Evolutionary conservation across 371 early-diverging fungal species (phyloP).

Genomic region (Syncephalastrum racemosum): DNA sequence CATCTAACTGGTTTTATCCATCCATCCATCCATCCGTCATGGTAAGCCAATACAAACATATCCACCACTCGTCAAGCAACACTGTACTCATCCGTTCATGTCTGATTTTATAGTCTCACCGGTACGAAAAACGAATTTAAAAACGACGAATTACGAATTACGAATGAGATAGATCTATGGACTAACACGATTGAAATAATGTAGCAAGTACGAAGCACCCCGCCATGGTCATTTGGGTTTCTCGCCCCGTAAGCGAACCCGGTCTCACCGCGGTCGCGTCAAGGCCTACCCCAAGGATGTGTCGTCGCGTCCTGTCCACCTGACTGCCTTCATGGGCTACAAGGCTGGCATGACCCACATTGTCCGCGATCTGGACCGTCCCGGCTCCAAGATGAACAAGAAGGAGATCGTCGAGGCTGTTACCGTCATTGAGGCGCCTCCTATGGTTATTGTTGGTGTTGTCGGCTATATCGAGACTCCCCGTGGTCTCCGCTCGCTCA

Average conservation of each 20-base stretch:
- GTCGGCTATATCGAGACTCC: slow-evolving; percentile 99
- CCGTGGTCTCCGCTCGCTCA: slow-evolving; percentile 95
- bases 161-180: too few relatives aligned
- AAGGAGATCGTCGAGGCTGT: slow-evolving; percentile 99
- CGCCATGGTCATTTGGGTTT: slow-evolving; percentile 99
- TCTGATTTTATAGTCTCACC: too few relatives aligned
- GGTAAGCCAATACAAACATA: too few relatives aligned
- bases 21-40: too few relatives aligned
- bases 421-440: slow-evolving; percentile 98
- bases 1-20: too few relatives aligned
- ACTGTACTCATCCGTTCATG: too few relatives aligned
- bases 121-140: too few relatives aligned
- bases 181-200: too few relatives aligned
- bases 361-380: slow-evolving; percentile 97
- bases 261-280: slow-evolving; percentile 93
- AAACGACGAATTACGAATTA: too few relatives aligned
- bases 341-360: slow-evolving; percentile 99
- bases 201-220: slow-evolving; percentile 60
- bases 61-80: too few relatives aligned
- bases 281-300: slow-evolving; percentile 99
- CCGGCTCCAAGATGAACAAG: slow-evolving; percentile 99
- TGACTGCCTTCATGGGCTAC: slow-evolving; percentile 99
- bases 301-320: slow-evolving; percentile 92
- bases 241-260: slow-evolving; percentile 98
- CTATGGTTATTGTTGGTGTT: slow-evolving; percentile 98